phyloP scores from a whole-genome alignment of 1,139 yeast genomes.

The Neolecta irregularis region DNA sequence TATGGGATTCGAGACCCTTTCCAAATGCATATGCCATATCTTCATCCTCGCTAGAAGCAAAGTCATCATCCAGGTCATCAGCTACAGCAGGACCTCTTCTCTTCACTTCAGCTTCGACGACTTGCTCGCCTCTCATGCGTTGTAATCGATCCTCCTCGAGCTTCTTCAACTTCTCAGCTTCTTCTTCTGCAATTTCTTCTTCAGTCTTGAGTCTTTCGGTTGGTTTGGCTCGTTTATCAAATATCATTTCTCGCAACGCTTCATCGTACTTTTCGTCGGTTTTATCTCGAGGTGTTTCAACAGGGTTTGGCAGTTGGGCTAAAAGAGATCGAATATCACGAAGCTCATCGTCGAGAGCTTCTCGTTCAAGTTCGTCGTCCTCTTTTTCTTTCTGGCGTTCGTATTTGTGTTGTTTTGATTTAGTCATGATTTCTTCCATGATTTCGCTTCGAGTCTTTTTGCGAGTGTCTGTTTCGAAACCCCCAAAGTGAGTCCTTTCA shows the following conservation, averaged over 20 bases:
- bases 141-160: conserved; percentile 61
- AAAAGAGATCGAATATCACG: conserved; percentile 34
- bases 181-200: conserved; percentile 55
- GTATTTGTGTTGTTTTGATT: conserved; percentile 75
- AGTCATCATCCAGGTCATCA: conserved; percentile 29
- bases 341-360: conserved; percentile 65
- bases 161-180: conserved; percentile 49
- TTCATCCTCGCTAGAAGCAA: conserved; percentile 29
- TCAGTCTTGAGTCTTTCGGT: conserved; percentile 88
- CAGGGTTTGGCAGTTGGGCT: conserved; percentile 4
- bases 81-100: conserved; percentile 14
- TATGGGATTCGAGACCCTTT: conserved; percentile 12
- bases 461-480: conserved; percentile 28
- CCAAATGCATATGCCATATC: conserved; percentile 16
- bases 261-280: conserved; percentile 39
- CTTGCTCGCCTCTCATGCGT: conserved; percentile 74
- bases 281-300: conserved; percentile 5
- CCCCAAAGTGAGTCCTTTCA: conserved; percentile 16
- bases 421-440: conserved; percentile 92
- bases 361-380: conserved; percentile 52
- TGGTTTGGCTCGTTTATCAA: conserved; percentile 86
- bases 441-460: conserved; percentile 87
- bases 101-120: conserved; percentile 44
- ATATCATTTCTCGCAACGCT: conserved; percentile 59
- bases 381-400: conserved; percentile 73